Percentiles rank a stretch among this genome's conserved stretches.
These are phyloP conservation scores for Xylariales sp. DNA, from an alignment of 2,329 filamentous ascomycete species.

Conservation along the genomic window DNA sequence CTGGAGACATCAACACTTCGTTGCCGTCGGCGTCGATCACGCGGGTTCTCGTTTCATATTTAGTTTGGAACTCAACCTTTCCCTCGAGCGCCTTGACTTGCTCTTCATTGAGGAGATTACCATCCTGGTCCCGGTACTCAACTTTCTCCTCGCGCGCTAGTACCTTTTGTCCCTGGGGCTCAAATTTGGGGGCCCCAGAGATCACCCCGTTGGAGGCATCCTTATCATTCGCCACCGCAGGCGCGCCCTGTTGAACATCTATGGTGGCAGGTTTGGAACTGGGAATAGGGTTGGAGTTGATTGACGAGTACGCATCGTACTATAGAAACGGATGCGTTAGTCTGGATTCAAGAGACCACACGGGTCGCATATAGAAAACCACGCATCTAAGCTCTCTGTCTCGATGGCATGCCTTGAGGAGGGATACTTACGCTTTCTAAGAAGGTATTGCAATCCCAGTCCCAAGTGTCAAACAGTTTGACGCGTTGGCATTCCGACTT, in stretches of 20 bases:
- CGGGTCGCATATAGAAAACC: slow-evolving; percentile 20
- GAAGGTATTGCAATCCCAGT: slow-evolving; percentile 98
- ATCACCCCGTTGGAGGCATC: slow-evolving; percentile 50
- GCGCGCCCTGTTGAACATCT: slow-evolving; percentile 39
- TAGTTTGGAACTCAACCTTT: slow-evolving; percentile 94
- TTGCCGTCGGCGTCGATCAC: slow-evolving; percentile 84
- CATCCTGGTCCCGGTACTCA: slow-evolving; percentile 94
- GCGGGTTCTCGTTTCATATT: slow-evolving; percentile 93
- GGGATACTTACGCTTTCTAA: slow-evolving; percentile 79
- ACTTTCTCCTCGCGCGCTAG: slow-evolving; percentile 79
- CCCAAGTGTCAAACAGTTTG: slow-evolving; percentile 90
- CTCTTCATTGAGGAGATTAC: slow-evolving; percentile 85
- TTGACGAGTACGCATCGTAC: slow-evolving; percentile 62
- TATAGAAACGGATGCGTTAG: slow-evolving; percentile 44
- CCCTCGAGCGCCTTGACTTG: slow-evolving; percentile 87
- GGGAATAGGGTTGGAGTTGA: slow-evolving; percentile 44
- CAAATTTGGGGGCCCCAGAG: slow-evolving; percentile 61
- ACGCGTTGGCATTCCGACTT: slow-evolving; percentile 85
- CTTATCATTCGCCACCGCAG: slow-evolving; percentile 41
- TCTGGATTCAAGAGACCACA: background rate
- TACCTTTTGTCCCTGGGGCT: slow-evolving; percentile 60
- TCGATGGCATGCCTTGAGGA: slow-evolving; percentile 52
- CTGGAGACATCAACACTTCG: slow-evolving; percentile 68
- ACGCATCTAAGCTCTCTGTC: slow-evolving; percentile 46
- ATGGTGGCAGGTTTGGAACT: slow-evolving; percentile 43